Evolutionary conservation across 2,329 filamentous ascomycete species (phyloP), one percentile per base, ranked within the genome.

Genomic region (Cladosporium sphaerospermum): DNA sequence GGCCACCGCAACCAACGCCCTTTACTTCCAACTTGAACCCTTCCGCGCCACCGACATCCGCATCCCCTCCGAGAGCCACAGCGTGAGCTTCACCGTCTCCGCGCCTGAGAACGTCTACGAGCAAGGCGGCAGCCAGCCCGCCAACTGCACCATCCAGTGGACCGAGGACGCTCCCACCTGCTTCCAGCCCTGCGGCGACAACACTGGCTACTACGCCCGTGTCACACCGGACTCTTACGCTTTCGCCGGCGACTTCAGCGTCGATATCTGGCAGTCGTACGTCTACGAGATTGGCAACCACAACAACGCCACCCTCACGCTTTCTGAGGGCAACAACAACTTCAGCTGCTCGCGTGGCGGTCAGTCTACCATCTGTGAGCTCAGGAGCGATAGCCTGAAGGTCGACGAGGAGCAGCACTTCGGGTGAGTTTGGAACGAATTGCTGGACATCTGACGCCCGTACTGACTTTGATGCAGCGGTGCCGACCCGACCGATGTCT

Each of bases 41-140:
- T 53, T 62, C 45, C 28, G n/a, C 23, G 51, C 45, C 40, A 50
- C 34, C 50, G 57, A 59, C 45, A 40, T 53, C 49, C 50, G 41
- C 45, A 44, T 54, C 13, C 52, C 54, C 28, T 45, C 54, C 7
- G 45, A 53, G 14, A 42, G 32, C 36, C 56, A 61, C 56, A 31
- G 14, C 52, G 36, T 62, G 33, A 53, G 33, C 47, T 62, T 61
- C 57, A 57, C 54, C 23, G 53, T 62, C 52, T 56, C 53, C 53
- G 59, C 59, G 52, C 59, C 60, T 7, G 44, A 54, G 23, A 57
- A 57, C 14, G 57, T 57, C 10, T 54, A 39, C 53, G 60, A 61
- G 49, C 59, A 61, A 54, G 60, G 59, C 39, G 55, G 57, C 16
- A 31, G 42, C 9, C 37, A 37, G 3, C 16, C 53, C 1, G 40